Conservation (phyloP, 2,329 filamentous ascomycete species). For the Aspergillus fumigatus region DNA sequence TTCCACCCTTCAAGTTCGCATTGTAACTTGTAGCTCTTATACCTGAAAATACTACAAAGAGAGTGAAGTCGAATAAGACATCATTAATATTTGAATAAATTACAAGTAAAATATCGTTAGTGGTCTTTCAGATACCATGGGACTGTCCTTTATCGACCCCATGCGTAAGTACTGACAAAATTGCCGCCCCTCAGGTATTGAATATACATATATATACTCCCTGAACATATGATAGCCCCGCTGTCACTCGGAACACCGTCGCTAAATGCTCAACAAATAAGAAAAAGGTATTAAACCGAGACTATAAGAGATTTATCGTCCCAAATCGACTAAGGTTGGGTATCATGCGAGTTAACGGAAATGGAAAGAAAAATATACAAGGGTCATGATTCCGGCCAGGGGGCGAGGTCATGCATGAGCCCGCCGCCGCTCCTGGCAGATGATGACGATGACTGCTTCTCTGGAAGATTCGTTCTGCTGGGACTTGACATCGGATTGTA, state of each 20-base stretch:
- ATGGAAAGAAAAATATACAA: neutral
- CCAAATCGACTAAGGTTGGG: neutral
- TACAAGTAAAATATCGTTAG: neutral
- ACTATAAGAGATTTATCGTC: neutral
- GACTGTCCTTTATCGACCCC: too few species aligned
- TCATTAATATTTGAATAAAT: neutral
- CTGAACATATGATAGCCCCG: neutral
- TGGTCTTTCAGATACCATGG: neutral
- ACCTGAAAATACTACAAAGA: too few species aligned
- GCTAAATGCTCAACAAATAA: neutral
- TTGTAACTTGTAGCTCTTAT: too few species aligned
- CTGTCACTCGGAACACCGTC: neutral
- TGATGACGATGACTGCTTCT: neutral
- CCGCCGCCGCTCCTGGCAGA: slow-evolving; percentile 3
- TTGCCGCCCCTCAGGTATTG: neutral
- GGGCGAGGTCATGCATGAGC: slow-evolving; percentile 18
- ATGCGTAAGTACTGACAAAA: too few species aligned
- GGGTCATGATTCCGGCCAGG: slow-evolving; percentile 11
- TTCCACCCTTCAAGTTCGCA: too few species aligned
- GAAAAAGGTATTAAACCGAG: neutral
- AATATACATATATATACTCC: neutral
- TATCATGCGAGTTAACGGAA: neutral
- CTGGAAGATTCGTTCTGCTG: neutral
- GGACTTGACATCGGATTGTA: neutral
- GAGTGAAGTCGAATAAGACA: too few species aligned